A percentile compares a stretch with the other conserved stretches of the same genome.
phyloP scores from a whole-genome alignment of 768 basidiomycete species.

The Mrakia blollopis region DNA sequence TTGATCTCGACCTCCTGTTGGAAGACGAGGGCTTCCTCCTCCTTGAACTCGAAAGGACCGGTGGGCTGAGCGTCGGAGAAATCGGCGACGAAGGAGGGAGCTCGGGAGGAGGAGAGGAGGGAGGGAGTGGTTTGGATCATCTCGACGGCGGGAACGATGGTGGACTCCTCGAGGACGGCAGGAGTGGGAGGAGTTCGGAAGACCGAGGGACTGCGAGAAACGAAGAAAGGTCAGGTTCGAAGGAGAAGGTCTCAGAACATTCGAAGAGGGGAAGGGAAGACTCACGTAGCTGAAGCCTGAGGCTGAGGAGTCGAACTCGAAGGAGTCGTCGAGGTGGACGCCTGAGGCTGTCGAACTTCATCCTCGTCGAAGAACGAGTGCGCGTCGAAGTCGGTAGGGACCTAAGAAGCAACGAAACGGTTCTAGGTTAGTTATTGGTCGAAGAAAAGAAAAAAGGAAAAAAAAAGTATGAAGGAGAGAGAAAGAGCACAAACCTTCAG shows the following conservation, averaged over 20 bases:
- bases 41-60: neutral
- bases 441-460: neutral
- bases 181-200: neutral
- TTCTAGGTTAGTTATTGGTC: neutral
- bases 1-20: neutral
- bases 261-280: neutral
- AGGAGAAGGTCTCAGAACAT: neutral
- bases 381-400: neutral
- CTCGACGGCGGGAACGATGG: neutral
- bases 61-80: neutral
- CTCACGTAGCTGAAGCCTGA: slow-evolving; percentile 48
- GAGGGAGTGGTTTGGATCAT: neutral
- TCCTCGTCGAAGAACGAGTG: neutral
- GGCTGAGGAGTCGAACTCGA: slow-evolving; percentile 69
- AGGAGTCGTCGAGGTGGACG: slow-evolving; percentile 50
- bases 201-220: neutral
- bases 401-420: neutral
- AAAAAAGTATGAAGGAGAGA: neutral
- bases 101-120: neutral
- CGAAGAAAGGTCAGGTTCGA: neutral
- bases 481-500: neutral
- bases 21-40: neutral
- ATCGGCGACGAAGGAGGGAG: slow-evolving; percentile 14
- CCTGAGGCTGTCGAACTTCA: neutral
- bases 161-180: neutral